These are phyloP conservation scores for Boletus insuetus DNA, from an alignment of 768 basidiomycete genomes.

Conservation along the genomic window DNA sequence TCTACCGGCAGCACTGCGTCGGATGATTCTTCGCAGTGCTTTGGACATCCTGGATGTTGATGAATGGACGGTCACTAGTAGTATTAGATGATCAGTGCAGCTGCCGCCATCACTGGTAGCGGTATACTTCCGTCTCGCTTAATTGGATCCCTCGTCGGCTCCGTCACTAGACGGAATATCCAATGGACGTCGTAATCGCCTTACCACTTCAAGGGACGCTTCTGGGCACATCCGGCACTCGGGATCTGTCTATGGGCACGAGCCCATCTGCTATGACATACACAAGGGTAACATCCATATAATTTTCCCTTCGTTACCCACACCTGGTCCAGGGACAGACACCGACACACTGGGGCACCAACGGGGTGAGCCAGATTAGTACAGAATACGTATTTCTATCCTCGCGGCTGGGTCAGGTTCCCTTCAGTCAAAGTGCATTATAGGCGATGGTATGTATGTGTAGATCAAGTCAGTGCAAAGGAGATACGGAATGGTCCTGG, in stretches of 20 bases:
- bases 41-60: background rate
- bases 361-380: conserved; percentile 29
- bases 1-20: conserved; percentile 13
- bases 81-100: background rate
- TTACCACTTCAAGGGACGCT: conserved; percentile 2
- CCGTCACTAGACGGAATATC: conserved; percentile 10
- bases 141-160: conserved; percentile 18
- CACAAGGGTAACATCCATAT: conserved; percentile 20
- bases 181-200: conserved; percentile 17
- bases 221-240: conserved; percentile 16
- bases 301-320: conserved; percentile 22
- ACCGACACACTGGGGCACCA: background rate
- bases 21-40: conserved; percentile 1
- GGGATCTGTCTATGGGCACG: conserved; percentile 16
- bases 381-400: conserved; percentile 18
- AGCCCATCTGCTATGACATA: conserved; percentile 17
- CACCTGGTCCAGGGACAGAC: conserved; percentile 26
- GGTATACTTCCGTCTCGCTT: conserved; percentile 16
- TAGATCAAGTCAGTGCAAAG: conserved; percentile 27
- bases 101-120: background rate
- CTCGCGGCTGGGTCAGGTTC: conserved; percentile 1
- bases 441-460: conserved; percentile 24
- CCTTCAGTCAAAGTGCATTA: conserved; percentile 22
- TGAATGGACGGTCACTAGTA: background rate
- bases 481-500: conserved; percentile 11